Evolutionary conservation across 164 flowering plant species (phyloP).

Genomic region (Sextonia rubra): DNA sequence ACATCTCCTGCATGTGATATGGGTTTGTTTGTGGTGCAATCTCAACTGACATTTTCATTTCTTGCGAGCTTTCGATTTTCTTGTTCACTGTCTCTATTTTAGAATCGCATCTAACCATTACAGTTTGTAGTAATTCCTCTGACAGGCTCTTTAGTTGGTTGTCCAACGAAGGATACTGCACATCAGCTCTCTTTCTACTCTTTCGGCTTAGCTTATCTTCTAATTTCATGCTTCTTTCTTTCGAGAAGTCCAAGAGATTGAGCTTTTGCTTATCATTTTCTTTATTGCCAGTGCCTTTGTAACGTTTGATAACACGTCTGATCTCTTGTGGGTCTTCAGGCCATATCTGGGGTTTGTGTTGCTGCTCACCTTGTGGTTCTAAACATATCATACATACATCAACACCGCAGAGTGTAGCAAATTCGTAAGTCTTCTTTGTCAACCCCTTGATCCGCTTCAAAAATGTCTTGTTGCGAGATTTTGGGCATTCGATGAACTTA

Average conservation of each 20-base stretch:
- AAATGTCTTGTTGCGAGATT: constrained; percentile 22
- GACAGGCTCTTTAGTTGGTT: background rate
- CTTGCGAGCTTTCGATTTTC: background rate
- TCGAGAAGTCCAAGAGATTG: background rate
- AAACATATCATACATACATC: constrained; percentile 37
- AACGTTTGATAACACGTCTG: constrained; percentile 18
- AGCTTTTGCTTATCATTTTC: constrained; percentile 2
- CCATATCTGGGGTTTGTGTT: constrained; percentile 19
- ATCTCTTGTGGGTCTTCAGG: constrained; percentile 23
- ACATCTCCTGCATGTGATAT: no score
- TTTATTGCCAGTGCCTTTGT: background rate
- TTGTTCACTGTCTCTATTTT: background rate
- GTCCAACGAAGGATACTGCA: background rate
- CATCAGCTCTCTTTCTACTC: background rate
- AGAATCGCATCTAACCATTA: background rate
- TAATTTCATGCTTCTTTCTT: constrained; percentile 3
- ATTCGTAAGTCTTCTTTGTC: constrained; percentile 25
- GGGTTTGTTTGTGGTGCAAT: no score
- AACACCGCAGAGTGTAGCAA: constrained; percentile 34
- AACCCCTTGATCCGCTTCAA: constrained; percentile 31
- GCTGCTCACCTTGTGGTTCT: constrained; percentile 17
- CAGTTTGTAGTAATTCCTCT: background rate
- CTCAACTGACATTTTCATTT: background rate
- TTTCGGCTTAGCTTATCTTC: background rate
- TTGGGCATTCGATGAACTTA: constrained; percentile 15